These are phyloP conservation scores for Mortierella hygrophila DNA, from an alignment of 192 early-diverging fungal species.

Conservation along the genomic window DNA sequence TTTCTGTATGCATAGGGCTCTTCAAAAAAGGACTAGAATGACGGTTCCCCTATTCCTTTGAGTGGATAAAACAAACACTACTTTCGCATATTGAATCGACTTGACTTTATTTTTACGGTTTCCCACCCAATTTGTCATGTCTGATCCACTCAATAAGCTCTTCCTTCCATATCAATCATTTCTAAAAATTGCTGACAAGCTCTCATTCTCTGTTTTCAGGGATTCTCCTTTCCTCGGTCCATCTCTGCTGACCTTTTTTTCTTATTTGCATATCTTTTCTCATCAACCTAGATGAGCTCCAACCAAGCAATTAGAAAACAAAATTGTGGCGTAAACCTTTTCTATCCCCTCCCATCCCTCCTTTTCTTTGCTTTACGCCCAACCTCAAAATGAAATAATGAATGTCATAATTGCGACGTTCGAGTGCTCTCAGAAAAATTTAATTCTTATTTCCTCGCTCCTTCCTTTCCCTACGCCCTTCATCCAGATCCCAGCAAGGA, in stretches of 20 bases:
- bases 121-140: no score
- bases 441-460: not conserved
- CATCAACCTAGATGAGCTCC: not conserved
- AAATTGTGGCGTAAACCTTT: conserved; percentile 1
- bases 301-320: not conserved
- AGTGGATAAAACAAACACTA: no score
- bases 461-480: not conserved
- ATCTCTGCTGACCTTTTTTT: no score
- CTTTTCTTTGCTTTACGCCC: not conserved
- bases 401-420: not conserved
- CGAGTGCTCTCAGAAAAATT: not conserved
- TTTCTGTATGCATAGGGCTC: not conserved
- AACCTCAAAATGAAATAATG: not conserved
- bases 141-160: not conserved
- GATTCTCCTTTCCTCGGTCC: not conserved
- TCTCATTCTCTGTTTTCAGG: not conserved
- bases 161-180: not conserved
- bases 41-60: no score
- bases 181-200: not conserved
- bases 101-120: no score
- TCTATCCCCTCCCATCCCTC: no score
- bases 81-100: no score
- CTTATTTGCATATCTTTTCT: not conserved
- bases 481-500: not conserved
- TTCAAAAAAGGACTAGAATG: no score